Conservation (phyloP, 139 green algal genomes). For the Chloropicon primus region DNA sequence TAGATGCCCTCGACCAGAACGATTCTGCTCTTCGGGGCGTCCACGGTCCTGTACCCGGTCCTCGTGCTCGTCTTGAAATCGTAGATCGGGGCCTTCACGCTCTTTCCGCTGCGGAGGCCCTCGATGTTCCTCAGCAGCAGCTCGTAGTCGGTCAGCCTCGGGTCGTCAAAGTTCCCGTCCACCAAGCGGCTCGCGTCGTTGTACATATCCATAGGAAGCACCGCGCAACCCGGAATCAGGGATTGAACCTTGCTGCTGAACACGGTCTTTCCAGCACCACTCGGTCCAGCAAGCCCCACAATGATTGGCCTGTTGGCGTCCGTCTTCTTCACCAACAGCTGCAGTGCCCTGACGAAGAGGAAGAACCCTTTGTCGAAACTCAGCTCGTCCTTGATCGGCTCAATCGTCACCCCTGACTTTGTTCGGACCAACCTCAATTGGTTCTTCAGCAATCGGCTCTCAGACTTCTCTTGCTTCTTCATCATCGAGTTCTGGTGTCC, state of each 20-base stretch:
- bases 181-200: conserved; percentile 75
- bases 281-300: conserved; percentile 78
- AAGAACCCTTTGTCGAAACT: conserved; percentile 84
- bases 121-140: conserved; percentile 73
- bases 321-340: conserved; percentile 56
- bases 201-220: conserved; percentile 97
- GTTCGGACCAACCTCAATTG: conserved; percentile 1
- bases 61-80: conserved; percentile 78
- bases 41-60: conserved; percentile 52
- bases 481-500: neutral
- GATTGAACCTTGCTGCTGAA: conserved; percentile 77
- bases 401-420: conserved; percentile 25
- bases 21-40: conserved; percentile 47
- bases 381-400: conserved; percentile 55
- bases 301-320: conserved; percentile 39
- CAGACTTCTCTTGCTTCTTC: neutral
- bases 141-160: conserved; percentile 88
- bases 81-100: conserved; percentile 73
- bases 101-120: conserved; percentile 55
- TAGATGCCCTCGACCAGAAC: conserved; percentile 96
- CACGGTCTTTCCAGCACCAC: conserved; percentile 86
- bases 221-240: conserved; percentile 64
- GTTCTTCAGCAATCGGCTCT: conserved; percentile 15
- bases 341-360: conserved; percentile 75
- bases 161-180: conserved; percentile 46